Conservation (phyloP, 2,329 filamentous ascomycete genomes). For the Nemania serpens region DNA sequence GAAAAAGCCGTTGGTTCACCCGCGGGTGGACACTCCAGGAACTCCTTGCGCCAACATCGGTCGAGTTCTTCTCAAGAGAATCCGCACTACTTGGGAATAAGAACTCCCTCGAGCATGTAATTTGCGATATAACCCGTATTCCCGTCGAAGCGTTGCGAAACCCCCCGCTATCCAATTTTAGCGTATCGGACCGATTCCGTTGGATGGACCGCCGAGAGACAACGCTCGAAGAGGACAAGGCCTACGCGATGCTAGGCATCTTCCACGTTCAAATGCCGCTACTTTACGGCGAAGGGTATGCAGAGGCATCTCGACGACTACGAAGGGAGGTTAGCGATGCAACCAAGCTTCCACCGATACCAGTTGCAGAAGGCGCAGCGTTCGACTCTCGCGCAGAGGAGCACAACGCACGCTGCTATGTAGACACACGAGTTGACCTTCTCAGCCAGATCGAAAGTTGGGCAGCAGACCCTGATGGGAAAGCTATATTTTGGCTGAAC, state of each 20-base stretch:
- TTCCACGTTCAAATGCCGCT: neutral
- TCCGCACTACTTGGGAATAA: neutral
- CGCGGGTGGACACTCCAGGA: neutral
- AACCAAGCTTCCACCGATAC: neutral
- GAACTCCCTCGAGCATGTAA: neutral
- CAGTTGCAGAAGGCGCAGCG: neutral
- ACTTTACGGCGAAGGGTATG: neutral
- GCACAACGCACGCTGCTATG: neutral
- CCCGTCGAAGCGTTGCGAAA: neutral
- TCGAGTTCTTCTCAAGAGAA: conserved; percentile 5
- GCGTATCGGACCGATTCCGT: neutral
- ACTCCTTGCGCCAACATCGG: neutral
- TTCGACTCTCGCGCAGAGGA: neutral
- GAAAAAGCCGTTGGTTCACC: neutral
- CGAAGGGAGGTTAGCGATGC: neutral
- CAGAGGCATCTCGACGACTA: neutral
- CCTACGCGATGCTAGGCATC: neutral
- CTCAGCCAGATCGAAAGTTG: conserved; percentile 40
- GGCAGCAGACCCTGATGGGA: conserved; percentile 30
- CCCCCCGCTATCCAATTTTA: neutral
- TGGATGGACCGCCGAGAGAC: neutral
- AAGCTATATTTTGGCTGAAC: conserved; percentile 44
- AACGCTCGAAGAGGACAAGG: neutral
- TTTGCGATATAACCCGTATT: neutral
- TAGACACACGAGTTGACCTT: conserved; percentile 41